Evolutionary conservation across 495 filamentous ascomycete species (phyloP).

Genomic region (Aspergillus leporis): DNA sequence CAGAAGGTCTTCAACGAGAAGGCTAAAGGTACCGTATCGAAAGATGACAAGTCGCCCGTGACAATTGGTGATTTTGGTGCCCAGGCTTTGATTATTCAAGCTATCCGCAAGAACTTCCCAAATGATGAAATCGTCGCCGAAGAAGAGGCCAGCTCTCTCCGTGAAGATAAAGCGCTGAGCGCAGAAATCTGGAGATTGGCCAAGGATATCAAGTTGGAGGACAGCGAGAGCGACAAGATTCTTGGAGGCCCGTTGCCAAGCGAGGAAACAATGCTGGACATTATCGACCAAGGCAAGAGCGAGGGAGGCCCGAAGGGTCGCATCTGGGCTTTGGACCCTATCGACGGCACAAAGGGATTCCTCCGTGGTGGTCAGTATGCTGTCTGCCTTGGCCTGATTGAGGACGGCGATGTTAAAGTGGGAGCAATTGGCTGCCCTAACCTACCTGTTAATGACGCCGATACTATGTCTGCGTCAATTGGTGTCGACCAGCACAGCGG

Average conservation of each 20-base stretch:
- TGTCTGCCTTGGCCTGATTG: constrained; percentile 87
- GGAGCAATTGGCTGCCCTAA: constrained; percentile 95
- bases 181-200: constrained; percentile 83
- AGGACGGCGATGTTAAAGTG: constrained; percentile 92
- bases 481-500: constrained; percentile 68
- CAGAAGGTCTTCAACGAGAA: constrained; percentile 90
- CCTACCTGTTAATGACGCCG: constrained; percentile 78
- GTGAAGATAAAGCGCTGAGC: constrained; percentile 63
- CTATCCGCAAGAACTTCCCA: constrained; percentile 86
- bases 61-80: constrained; percentile 98
- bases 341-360: constrained; percentile 97
- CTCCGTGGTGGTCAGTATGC: constrained; percentile 97
- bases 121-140: constrained; percentile 90
- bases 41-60: constrained; percentile 93
- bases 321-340: constrained; percentile 96
- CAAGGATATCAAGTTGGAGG: constrained; percentile 66
- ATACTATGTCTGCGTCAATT: constrained; percentile 62
- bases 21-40: constrained; percentile 89
- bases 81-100: constrained; percentile 91
- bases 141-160: constrained; percentile 81
- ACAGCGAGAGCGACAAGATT: constrained; percentile 60
- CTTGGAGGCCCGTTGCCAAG: constrained; percentile 72
- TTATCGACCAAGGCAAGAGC: constrained; percentile 83
- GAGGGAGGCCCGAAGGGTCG: constrained; percentile 76
- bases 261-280: constrained; percentile 75